Percentiles rank a stretch among this genome's conserved stretches.
Conservation (phyloP, 1,284 basidiomycete genomes). For the Sporisorium exsertum region DNA sequence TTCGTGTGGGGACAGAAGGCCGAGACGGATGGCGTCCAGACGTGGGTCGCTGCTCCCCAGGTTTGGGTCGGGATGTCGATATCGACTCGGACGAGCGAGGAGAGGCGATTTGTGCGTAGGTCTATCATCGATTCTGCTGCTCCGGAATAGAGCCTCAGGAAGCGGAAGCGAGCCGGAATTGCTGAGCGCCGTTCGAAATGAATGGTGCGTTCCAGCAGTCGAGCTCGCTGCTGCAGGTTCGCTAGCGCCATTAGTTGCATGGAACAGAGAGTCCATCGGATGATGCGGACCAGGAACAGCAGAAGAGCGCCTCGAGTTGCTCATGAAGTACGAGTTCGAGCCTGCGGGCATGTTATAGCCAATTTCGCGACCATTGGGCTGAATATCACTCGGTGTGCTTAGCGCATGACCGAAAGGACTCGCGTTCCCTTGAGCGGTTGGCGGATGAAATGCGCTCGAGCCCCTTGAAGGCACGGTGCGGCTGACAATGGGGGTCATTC, state of each 20-base stretch:
- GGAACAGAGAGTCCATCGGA: not conserved
- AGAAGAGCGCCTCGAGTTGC: not conserved
- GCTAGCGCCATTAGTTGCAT: not conserved
- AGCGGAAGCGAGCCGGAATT: constrained; percentile 3
- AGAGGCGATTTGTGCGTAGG: not conserved
- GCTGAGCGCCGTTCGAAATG: not conserved
- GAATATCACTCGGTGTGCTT: not conserved
- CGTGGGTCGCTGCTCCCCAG: constrained; percentile 36
- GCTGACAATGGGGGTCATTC: no score
- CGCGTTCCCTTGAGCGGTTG: no score
- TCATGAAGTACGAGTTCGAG: not conserved
- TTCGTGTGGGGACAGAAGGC: constrained; percentile 21
- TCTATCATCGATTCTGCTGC: not conserved
- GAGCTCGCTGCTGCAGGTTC: not conserved
- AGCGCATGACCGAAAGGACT: not conserved
- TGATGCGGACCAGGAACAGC: not conserved
- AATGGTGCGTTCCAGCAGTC: not conserved
- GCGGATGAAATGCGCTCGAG: not conserved
- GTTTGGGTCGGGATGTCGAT: constrained; percentile 21
- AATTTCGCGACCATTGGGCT: not conserved
- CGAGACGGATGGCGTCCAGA: constrained; percentile 32
- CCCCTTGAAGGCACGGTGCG: not conserved
- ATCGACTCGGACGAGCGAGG: constrained; percentile 15
- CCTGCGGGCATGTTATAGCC: not conserved
- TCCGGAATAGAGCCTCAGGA: not conserved